Evolutionary conservation across 2,329 filamentous ascomycete species (phyloP).

Genomic region (Alternaria rosae): DNA sequence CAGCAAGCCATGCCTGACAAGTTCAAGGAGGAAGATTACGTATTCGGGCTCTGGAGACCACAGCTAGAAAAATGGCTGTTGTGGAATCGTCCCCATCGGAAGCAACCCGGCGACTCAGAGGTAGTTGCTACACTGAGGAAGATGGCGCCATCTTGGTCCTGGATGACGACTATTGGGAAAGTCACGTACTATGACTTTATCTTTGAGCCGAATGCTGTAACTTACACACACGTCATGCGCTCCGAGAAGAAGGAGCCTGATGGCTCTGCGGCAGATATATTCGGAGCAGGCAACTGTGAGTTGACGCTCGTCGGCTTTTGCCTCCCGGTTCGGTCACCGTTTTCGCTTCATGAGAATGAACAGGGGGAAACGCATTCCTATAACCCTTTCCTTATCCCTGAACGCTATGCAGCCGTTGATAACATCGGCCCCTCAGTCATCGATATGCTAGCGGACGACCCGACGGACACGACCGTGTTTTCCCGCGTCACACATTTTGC

Average conservation of each 20-base stretch:
- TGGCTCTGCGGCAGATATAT: background rate
- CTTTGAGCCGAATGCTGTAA: background rate
- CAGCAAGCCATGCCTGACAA: background rate
- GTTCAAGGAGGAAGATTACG: background rate
- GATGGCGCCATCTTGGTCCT: slow-evolving; percentile 2
- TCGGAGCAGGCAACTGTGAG: background rate
- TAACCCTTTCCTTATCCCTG: background rate
- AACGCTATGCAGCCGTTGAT: background rate
- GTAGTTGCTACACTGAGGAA: background rate
- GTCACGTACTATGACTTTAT: background rate
- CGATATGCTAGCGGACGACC: background rate
- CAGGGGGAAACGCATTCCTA: rapidly evolving
- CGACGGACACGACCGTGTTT: background rate
- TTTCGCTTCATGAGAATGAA: background rate
- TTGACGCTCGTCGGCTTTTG: background rate
- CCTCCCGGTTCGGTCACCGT: background rate
- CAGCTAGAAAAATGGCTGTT: background rate
- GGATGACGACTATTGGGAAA: background rate
- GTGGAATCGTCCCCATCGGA: background rate
- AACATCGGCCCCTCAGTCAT: background rate
- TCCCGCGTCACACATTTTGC: background rate
- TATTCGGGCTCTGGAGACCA: background rate
- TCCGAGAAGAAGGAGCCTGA: background rate
- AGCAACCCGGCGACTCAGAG: background rate
- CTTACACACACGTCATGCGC: background rate